Conservation (phyloP, 352 stramenopile genomes). For the Phytophthora constricta region DNA sequence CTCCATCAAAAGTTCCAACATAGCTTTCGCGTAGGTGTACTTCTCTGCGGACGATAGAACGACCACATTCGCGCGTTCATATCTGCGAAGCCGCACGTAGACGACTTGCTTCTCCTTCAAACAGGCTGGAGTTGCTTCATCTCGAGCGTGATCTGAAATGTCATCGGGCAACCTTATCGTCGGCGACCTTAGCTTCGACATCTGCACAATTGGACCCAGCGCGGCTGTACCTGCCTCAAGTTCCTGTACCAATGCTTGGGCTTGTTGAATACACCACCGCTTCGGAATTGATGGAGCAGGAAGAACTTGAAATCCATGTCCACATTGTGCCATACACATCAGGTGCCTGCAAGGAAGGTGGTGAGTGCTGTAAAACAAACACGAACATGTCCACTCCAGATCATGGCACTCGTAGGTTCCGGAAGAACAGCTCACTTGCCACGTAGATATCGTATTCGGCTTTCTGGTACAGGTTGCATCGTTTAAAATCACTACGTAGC, state of each 20-base stretch:
- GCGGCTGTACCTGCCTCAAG: not conserved
- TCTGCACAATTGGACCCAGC: not conserved
- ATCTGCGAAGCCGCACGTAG: not conserved
- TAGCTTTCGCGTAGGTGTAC: not conserved
- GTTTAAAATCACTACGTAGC: conserved; percentile 18
- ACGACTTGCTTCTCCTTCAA: conserved; percentile 2
- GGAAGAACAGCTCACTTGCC: not conserved
- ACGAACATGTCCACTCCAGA: not conserved
- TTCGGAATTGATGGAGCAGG: not conserved
- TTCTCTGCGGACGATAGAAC: not conserved
- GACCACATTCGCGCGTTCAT: conserved; percentile 6
- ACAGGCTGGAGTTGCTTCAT: not conserved
- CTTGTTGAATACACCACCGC: not conserved
- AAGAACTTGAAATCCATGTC: not conserved
- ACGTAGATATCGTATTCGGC: conserved; percentile 20
- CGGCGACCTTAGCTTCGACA: not conserved
- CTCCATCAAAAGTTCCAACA: conserved; percentile 8
- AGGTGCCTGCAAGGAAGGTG: not conserved
- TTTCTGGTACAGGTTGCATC: conserved; percentile 29
- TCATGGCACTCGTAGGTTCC: conserved; percentile 1
- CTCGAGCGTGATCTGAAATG: too few relatives aligned
- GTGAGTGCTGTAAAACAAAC: not conserved
- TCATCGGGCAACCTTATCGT: not conserved
- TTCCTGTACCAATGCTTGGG: not conserved
- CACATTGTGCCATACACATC: not conserved